These are phyloP conservation scores for Melanogaster broomeanus DNA, from an alignment of 768 basidiomycete species.

Conservation along the genomic window DNA sequence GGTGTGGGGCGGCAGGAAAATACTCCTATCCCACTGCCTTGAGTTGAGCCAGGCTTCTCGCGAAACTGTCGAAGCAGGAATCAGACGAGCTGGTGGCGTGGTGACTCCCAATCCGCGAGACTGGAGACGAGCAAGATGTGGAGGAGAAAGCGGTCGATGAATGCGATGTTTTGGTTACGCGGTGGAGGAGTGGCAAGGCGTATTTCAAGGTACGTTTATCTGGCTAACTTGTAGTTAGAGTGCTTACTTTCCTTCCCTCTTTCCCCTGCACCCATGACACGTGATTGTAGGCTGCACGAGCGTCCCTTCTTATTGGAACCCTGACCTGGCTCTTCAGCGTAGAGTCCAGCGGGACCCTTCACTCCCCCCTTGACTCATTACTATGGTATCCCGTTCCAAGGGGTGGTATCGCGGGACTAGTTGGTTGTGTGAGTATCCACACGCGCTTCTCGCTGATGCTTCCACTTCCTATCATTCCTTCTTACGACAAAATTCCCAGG, in stretches of 20 bases:
- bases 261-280: neutral
- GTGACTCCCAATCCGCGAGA: slow-evolving; percentile 55
- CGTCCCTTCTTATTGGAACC: slow-evolving; percentile 57
- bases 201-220: slow-evolving; percentile 62
- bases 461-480: neutral
- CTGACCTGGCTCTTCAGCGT: slow-evolving; percentile 85
- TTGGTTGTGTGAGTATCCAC: slow-evolving; percentile 52
- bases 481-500: slow-evolving; percentile 43
- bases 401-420: slow-evolving; percentile 58
- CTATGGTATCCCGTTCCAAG: slow-evolving; percentile 84
- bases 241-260: neutral
- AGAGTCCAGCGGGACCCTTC: slow-evolving; percentile 58
- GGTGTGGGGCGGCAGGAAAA: slow-evolving; percentile 60
- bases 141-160: slow-evolving; percentile 38
- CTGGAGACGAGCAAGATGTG: slow-evolving; percentile 31
- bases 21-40: slow-evolving; percentile 65
- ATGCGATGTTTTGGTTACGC: slow-evolving; percentile 76
- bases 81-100: slow-evolving; percentile 62
- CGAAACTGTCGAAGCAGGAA: slow-evolving; percentile 56
- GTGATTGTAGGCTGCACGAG: slow-evolving; percentile 52
- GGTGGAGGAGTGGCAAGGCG: slow-evolving; percentile 64
- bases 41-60: slow-evolving; percentile 50
- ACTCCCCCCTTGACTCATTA: slow-evolving; percentile 70
- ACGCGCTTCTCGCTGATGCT: neutral
- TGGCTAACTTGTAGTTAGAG: neutral